phyloP scores from a whole-genome alignment of 805 yeast genomes.

The Candida dendrica region DNA sequence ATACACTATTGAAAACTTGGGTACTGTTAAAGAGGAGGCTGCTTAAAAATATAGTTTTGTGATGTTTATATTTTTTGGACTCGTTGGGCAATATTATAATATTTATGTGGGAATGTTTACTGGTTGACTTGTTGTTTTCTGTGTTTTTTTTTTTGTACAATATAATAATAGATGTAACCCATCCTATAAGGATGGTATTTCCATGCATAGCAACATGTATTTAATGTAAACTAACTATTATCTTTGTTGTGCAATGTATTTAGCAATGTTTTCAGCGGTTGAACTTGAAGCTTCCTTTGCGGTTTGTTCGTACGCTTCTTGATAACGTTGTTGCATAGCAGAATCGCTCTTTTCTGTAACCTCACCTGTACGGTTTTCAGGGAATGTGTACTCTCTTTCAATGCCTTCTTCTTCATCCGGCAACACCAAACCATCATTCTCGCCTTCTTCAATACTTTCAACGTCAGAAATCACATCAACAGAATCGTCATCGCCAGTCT shows the following conservation, averaged over 20 bases:
- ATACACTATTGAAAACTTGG: background rate
- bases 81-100: too few species aligned
- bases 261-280: slow-evolving; percentile 69
- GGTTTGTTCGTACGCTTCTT: slow-evolving; percentile 59
- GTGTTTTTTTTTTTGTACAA: too few species aligned
- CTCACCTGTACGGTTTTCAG: slow-evolving; percentile 60
- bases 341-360: slow-evolving; percentile 35
- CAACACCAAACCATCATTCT: slow-evolving; percentile 32
- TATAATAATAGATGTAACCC: too few species aligned
- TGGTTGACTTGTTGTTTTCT: too few species aligned
- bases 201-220: too few species aligned
- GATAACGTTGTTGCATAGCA: slow-evolving; percentile 60
- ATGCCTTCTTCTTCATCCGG: slow-evolving; percentile 43
- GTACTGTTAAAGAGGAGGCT: background rate
- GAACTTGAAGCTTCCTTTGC: slow-evolving; percentile 55
- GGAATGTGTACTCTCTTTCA: slow-evolving; percentile 65
- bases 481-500: slow-evolving; percentile 28
- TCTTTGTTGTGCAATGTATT: slow-evolving; percentile 35
- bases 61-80: too few species aligned
- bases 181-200: too few species aligned
- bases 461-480: slow-evolving; percentile 49
- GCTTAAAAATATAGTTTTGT: too few species aligned
- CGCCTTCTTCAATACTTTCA: slow-evolving; percentile 38
- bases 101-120: too few species aligned
- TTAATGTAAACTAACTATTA: too few species aligned